Percentiles rank a stretch among this genome's conserved stretches.
Evolutionary conservation across 257 asterid genomes (phyloP).

Genomic region (Cynanchum wilfordii): DNA sequence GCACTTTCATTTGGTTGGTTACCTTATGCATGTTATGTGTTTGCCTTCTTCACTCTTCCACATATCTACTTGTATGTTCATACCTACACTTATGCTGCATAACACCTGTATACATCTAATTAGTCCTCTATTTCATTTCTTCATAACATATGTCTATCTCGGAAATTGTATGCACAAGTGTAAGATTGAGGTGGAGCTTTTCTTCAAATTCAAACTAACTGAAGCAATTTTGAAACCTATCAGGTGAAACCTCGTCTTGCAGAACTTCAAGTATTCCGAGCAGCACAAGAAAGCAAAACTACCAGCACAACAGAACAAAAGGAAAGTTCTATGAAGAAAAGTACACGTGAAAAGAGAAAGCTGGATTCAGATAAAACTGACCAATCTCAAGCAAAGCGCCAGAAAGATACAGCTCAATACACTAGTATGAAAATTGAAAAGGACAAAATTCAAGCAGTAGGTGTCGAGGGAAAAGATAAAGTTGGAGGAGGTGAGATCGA

Average conservation of each 20-base stretch:
- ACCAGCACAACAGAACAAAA: constrained; percentile 35
- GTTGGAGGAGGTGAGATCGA: constrained; percentile 27
- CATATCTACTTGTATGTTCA: not conserved
- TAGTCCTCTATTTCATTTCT: not conserved
- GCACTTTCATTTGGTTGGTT: not conserved
- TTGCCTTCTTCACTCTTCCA: not conserved
- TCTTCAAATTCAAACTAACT: not conserved
- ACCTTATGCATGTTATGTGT: not conserved
- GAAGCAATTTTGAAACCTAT: not conserved
- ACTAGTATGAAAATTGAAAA: constrained; percentile 29
- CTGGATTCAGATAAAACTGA: constrained; percentile 36
- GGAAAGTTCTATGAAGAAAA: constrained; percentile 43
- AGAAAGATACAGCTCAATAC: constrained; percentile 44
- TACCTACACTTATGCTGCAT: not conserved
- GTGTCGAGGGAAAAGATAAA: constrained; percentile 34
- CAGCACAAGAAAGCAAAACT: constrained; percentile 69
- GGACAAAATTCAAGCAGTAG: constrained; percentile 33
- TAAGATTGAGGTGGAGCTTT: not conserved
- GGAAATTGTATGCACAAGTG: not conserved
- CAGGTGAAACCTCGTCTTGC: constrained; percentile 96
- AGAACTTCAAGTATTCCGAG: constrained; percentile 71
- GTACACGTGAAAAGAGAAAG: constrained; percentile 73
- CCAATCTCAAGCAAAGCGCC: constrained; percentile 63
- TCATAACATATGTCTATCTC: not conserved
- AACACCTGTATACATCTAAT: not conserved